These are phyloP conservation scores for Annulohypoxylon stygium DNA, from an alignment of 495 filamentous ascomycete species.

Conservation along the genomic window DNA sequence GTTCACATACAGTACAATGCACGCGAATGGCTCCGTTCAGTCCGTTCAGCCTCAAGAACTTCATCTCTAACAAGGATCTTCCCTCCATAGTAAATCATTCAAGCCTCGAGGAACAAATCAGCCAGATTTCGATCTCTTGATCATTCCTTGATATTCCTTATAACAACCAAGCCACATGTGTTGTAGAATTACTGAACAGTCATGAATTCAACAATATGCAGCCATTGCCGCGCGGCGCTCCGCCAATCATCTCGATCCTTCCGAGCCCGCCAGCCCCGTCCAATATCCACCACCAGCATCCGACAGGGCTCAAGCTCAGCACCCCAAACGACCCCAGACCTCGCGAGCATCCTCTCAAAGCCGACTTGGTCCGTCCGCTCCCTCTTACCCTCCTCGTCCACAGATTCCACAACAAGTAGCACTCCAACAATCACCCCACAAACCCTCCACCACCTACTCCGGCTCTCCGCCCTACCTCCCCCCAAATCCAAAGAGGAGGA, in stretches of 20 bases:
- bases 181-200: background rate
- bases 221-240: slow-evolving; percentile 40
- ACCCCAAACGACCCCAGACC: slow-evolving; percentile 4
- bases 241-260: slow-evolving; percentile 29
- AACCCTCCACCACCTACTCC: slow-evolving; percentile 84
- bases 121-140: background rate
- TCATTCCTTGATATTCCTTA: background rate
- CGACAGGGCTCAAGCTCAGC: slow-evolving; percentile 26
- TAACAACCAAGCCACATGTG: background rate
- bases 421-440: slow-evolving; percentile 59
- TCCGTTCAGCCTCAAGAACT: slow-evolving; percentile 39
- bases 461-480: slow-evolving; percentile 86
- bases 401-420: slow-evolving; percentile 51
- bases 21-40: slow-evolving; percentile 17
- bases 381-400: slow-evolving; percentile 69
- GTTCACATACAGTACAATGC: slow-evolving; percentile 22
- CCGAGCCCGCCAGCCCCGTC: slow-evolving; percentile 31
- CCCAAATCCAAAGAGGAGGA: slow-evolving; percentile 72
- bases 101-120: slow-evolving; percentile 4
- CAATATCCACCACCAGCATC: slow-evolving; percentile 28
- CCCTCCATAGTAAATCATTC: slow-evolving; percentile 8
- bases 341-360: slow-evolving; percentile 67
- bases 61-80: slow-evolving; percentile 33
- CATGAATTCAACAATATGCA: slow-evolving; percentile 47
- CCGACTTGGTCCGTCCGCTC: slow-evolving; percentile 90